Base-by-base conservation (phyloP, 176 grass and related monocot species). In the Zizania latifolia region DNA sequence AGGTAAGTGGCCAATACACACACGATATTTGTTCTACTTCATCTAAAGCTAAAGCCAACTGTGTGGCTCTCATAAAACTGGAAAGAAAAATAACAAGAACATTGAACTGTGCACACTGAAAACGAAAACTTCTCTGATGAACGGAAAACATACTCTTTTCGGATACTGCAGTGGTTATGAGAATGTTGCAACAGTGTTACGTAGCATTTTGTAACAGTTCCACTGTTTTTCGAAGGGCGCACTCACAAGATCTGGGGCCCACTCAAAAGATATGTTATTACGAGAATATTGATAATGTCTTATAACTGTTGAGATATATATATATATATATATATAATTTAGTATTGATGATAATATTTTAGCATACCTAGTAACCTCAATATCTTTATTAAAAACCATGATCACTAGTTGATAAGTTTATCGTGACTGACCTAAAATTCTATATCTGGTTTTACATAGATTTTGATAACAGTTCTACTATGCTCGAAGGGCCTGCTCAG, bases 121-220 rank as follows among this genome's bases (percentile, higher is more conserved):
- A 78, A 58, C 33, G 60, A 68, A 63, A 66, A 66, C 1, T 39
- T 59, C 58, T 14, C n/a, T 58, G 67, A 83, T 83, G 11, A 65
- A 4, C 1, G 4, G 48, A 38, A 37, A 48, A 82, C 43, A 60
- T 3, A 13, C 23, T 45, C 17, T 28, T 36, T 75, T 62, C 36
- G 0, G 16, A 65, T 12, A 12, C 59, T n/a, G 21, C 17, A 22
- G 41, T 39, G 68, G 26, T 81, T 71, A 60, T 45, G 37, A 23
- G 57, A 75, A 45, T 75, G 57, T 58, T 79, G 62, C 2, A 68
- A 16, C 17, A 19, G 32, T 68, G 21, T 48, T 23, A 58, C 3
- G 15, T 30, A 73, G 60, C 73, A 50, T 67, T 27, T 58, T 15
- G 10, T 57, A 45, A 45, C n/a, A 46, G 60, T 63, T 24, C 15